A percentile compares a stretch with the other conserved stretches of the same genome.
Evolutionary conservation across 1,284 basidiomycete species (phyloP).

Genomic region (Pseudozyma sp.): DNA sequence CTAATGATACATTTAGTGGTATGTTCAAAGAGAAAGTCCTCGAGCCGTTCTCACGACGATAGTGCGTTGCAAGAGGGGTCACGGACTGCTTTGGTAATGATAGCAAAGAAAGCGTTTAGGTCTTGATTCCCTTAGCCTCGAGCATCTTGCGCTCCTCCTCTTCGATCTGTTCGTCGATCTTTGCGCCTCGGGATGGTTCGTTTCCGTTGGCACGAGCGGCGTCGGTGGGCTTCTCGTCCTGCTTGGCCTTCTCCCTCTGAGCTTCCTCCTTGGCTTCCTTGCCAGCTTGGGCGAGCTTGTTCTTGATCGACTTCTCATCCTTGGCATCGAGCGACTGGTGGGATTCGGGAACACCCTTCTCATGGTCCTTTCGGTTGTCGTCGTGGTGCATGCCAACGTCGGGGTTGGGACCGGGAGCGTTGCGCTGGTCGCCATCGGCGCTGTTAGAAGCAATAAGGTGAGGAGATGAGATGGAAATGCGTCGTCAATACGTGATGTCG

Average conservation of each 20-base stretch:
- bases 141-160: conserved; percentile 69
- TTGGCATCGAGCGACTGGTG: conserved; percentile 59
- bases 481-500: background rate
- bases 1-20: conserved; percentile 15
- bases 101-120: conserved; percentile 5
- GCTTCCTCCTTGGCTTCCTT: conserved; percentile 57
- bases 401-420: conserved; percentile 51
- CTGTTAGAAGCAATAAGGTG: conserved; percentile 7
- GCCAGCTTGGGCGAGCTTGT: conserved; percentile 63
- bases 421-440: conserved; percentile 57
- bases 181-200: conserved; percentile 75
- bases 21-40: background rate
- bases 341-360: conserved; percentile 59
- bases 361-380: conserved; percentile 57
- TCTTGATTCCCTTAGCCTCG: conserved; percentile 58
- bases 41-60: background rate
- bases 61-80: no score
- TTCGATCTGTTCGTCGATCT: conserved; percentile 76
- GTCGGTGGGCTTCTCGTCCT: conserved; percentile 47
- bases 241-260: conserved; percentile 46
- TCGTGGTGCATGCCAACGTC: conserved; percentile 52
- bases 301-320: conserved; percentile 65
- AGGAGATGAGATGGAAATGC: background rate
- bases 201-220: conserved; percentile 72
- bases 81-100: background rate